Evolutionary conservation across 2,329 filamentous ascomycete species (phyloP), one percentile per base, ranked within the genome.

Genomic region (Aspergillus sp.): DNA sequence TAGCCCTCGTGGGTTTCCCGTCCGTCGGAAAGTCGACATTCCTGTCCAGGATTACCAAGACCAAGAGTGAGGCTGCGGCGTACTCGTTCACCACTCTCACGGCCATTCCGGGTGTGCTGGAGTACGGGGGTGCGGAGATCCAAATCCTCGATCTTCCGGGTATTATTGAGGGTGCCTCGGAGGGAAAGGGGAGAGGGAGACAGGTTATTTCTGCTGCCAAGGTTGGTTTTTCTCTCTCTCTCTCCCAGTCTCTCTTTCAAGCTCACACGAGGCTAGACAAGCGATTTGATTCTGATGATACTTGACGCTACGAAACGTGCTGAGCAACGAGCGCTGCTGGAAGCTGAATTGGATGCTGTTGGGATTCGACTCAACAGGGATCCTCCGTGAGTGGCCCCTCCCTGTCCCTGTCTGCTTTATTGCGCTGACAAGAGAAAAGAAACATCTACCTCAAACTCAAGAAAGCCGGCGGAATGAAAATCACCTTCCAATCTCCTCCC

Each of bases 1-100:
- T 98, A 71, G 89, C 94, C 1, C 81, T 98, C 2, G 94, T 98
- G 45, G 93, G 93, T n/a, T 98, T 98, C 60, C 93, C 94, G 0
- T 98, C 94, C 0, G 93, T 98, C 44, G 93, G 93, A 66, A 98
- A 98, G 74, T 98, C 93, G 2, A 98, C 93, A 0, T 97, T 98
- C 64, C 69, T 98, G n/a, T 96, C 90, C 42, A 96, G 97, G 64
- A 94, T 98, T 66, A 98, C 93, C 43, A 97, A 95, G 73, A 98
- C 94, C 35, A 89, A 88, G 63, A 95, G 89, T 43, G 91, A 96
- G 67, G 89, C 96, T 29, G 93, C 93, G 1, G 87, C 93, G 0
- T 98, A 98, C 65, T 83, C 91, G 47, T 98, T 98, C 80, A 98
- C 93, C 7, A 98, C 93, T 1, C 76, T 98, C 40, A 98, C 93